These are phyloP conservation scores for Kuraishia floccosa DNA, from an alignment of 805 yeast genomes.

Conservation along the genomic window DNA sequence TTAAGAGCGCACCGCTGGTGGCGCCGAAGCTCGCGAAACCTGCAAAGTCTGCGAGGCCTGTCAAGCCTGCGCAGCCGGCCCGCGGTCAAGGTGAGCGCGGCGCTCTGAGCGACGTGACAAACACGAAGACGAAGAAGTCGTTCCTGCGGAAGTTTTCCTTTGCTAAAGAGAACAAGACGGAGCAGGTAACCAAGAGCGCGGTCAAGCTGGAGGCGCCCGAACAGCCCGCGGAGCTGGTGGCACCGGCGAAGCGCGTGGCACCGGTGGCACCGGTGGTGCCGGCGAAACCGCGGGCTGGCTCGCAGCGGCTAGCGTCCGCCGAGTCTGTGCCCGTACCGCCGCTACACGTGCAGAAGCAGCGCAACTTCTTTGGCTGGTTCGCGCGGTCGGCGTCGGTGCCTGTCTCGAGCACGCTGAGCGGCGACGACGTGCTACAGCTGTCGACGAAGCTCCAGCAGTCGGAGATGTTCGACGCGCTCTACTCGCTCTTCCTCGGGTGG, in stretches of 20 bases:
- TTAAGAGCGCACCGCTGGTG: background rate
- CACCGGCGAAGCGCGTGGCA: constrained; percentile 28
- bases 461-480: constrained; percentile 56
- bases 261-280: background rate
- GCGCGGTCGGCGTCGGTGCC: constrained; percentile 15
- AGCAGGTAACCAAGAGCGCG: too few species aligned
- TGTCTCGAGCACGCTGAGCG: background rate
- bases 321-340: too few species aligned
- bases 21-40: background rate
- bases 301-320: too few species aligned
- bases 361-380: constrained; percentile 29
- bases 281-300: constrained; percentile 9
- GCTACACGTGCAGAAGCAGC: too few species aligned
- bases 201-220: too few species aligned
- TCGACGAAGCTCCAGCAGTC: constrained; percentile 23
- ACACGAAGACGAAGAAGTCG: constrained; percentile 6
- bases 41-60: constrained; percentile 1
- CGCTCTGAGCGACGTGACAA: constrained; percentile 6
- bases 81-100: constrained; percentile 8
- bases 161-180: too few species aligned
- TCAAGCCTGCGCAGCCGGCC: background rate
- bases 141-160: constrained; percentile 23
- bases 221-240: constrained; percentile 41
- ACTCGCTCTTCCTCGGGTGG: constrained; percentile 57
- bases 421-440: constrained; percentile 15